Evolutionary conservation across 352 stramenopile species (phyloP).

Genomic region (Pythium aristosporum): DNA sequence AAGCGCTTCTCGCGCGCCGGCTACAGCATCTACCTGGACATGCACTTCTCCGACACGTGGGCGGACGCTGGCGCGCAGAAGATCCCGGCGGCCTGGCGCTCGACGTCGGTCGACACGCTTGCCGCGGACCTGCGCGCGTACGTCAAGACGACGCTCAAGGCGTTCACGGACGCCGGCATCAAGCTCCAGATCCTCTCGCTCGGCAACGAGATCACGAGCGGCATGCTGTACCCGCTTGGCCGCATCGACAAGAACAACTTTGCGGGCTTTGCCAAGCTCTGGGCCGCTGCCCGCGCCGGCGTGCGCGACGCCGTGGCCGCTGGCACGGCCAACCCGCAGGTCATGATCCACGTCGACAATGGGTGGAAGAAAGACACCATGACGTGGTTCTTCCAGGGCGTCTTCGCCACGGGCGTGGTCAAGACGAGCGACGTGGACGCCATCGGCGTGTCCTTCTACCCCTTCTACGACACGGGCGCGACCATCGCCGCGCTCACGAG

Average conservation of each 20-base stretch:
- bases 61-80: slow-evolving; percentile 4
- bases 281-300: slow-evolving; percentile 5
- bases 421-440: slow-evolving; percentile 12
- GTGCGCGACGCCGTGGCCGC: slow-evolving; percentile 9
- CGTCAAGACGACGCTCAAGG: slow-evolving; percentile 11
- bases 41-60: slow-evolving; percentile 15
- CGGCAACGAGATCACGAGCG: slow-evolving; percentile 13
- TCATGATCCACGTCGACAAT: slow-evolving; percentile 16
- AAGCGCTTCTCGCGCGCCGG: slow-evolving; percentile 10
- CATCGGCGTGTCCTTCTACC: slow-evolving; percentile 14
- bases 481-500: slow-evolving; percentile 7
- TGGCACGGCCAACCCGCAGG: slow-evolving; percentile 5
- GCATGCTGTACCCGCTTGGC: slow-evolving; percentile 8
- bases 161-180: slow-evolving; percentile 6
- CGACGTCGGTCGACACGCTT: background rate
- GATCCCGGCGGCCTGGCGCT: slow-evolving; percentile 1
- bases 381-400: slow-evolving; percentile 8
- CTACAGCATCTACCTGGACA: slow-evolving; percentile 9
- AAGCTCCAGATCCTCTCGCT: slow-evolving; percentile 9
- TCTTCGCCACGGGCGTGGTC: slow-evolving; percentile 3
- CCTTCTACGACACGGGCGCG: slow-evolving; percentile 14
- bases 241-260: slow-evolving; percentile 17
- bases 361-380: slow-evolving; percentile 17
- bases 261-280: slow-evolving; percentile 2
- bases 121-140: slow-evolving; percentile 2